Percentiles rank a stretch among this genome's conserved stretches.
Conservation (phyloP, 2,329 filamentous ascomycete genomes). For the Phaeosphaeria sp. region DNA sequence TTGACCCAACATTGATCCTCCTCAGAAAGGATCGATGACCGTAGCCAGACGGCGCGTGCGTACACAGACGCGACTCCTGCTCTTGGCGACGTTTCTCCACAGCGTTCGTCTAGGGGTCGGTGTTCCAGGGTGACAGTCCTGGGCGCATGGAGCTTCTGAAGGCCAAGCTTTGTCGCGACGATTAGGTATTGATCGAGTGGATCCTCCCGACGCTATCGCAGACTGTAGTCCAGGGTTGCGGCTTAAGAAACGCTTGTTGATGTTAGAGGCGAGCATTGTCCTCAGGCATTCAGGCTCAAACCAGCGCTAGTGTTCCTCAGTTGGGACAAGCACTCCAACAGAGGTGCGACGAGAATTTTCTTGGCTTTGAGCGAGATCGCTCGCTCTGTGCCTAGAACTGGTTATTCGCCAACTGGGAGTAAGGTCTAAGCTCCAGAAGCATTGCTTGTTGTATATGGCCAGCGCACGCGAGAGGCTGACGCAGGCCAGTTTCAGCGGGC, state of each 20-base stretch:
- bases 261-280: slow-evolving; percentile 24
- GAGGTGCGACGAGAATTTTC: slow-evolving; percentile 38
- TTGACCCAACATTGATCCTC: slow-evolving; percentile 12
- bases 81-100: slow-evolving; percentile 35
- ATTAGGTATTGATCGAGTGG: slow-evolving; percentile 33
- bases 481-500: background rate
- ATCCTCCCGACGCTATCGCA: slow-evolving; percentile 28
- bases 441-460: slow-evolving; percentile 24
- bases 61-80: slow-evolving; percentile 12
- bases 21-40: slow-evolving; percentile 19
- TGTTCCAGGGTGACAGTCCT: slow-evolving; percentile 19
- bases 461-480: slow-evolving; percentile 2
- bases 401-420: slow-evolving; percentile 11
- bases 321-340: slow-evolving; percentile 28
- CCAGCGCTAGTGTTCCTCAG: slow-evolving; percentile 19
- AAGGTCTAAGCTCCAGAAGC: slow-evolving; percentile 11
- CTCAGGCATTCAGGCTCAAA: slow-evolving; percentile 26
- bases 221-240: slow-evolving; percentile 10
- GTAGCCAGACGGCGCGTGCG: slow-evolving; percentile 20
- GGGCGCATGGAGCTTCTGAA: slow-evolving; percentile 36
- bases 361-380: slow-evolving; percentile 22
- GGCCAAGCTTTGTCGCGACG: slow-evolving; percentile 41
- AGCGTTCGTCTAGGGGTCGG: slow-evolving; percentile 25
- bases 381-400: slow-evolving; percentile 6
- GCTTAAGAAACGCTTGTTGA: slow-evolving; percentile 14